Evolutionary conservation across 805 yeast species (phyloP), one percentile per base, ranked within the genome.

Genomic region (Hanseniaspora taiwanica): DNA sequence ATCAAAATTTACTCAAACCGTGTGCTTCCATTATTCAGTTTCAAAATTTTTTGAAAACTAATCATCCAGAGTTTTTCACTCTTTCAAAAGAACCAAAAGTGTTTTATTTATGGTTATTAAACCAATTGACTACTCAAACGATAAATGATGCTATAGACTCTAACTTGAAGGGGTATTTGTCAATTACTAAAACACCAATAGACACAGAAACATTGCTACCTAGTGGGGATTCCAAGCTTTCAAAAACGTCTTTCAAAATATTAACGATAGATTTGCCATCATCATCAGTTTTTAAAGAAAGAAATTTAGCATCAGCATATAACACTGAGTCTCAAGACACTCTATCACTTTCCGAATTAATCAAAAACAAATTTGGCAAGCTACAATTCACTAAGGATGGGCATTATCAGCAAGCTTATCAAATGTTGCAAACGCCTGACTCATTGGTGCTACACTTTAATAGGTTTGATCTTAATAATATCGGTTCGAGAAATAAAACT

Each of bases 1-100:
- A 78, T 4, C 59, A 68, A 0, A 59, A 60, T 32, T 62, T 81
- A 18, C 76, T 75, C 54, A 73, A 69, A 47, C 55, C 67, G 3
- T 84, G 80, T 49, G 64, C 81, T 2, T 76, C 89, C 0, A 78
- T 84, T 1, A 80, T 74, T 51, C 84, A 78, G 38, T 57, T 83
- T 6, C 52, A 78, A 35, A 75, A 75, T 43, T 62, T 59, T 44
- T 56, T 78, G 4, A 56, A 69, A 2, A 48, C 58, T 1, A 41
- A 53, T n/a, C 65, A 79, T 1, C 63, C 67, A 35, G 67, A 65
- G 39, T 51, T 56, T 33, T 72, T 70, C 48, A 60, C 59, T 23
- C 53, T 51, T 21, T 63, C 65, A 36, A 51, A 54, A 3, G 72
- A 73, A 34, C 89, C 91, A 1, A 72, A 71, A 44, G 59, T 59